Evolutionary conservation across 2,329 filamentous ascomycete genomes (phyloP).

Genomic region (Cladosporium sp.): DNA sequence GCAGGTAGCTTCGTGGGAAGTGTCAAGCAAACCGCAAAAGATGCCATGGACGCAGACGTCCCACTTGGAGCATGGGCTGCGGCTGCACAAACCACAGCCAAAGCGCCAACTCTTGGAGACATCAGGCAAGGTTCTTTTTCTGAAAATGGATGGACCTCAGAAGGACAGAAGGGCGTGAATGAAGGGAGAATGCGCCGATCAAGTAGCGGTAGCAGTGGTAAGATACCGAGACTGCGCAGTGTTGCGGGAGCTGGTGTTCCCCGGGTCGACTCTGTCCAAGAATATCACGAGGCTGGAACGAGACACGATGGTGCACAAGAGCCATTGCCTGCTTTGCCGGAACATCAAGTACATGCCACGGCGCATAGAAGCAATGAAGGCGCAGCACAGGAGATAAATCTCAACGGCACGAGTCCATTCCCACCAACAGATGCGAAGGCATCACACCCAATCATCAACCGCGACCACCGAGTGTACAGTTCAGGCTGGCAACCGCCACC

Average conservation of each 20-base stretch:
- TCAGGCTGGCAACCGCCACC: conserved; percentile 42
- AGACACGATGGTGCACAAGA: conserved; percentile 11
- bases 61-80: conserved; percentile 45
- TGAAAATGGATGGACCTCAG: conserved; percentile 15
- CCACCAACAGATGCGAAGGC: conserved; percentile 12
- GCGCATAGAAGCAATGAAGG: not conserved
- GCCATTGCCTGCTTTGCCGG: conserved; percentile 20
- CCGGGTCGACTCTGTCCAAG: conserved; percentile 10
- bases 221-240: not conserved
- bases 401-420: not conserved
- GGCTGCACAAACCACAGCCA: conserved; percentile 37
- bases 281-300: conserved; percentile 12
- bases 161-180: conserved; percentile 12
- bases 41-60: conserved; percentile 20
- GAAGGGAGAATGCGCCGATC: conserved; percentile 14
- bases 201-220: conserved; percentile 17
- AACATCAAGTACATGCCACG: conserved; percentile 16
- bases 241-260: conserved; percentile 2
- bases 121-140: conserved; percentile 33
- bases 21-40: conserved; percentile 4
- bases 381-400: not conserved
- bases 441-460: not conserved
- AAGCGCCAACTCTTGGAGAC: conserved; percentile 40
- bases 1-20: conserved; percentile 10
- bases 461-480: conserved; percentile 15